A percentile compares a stretch with the other conserved stretches of the same genome.
phyloP scores from a whole-genome alignment of 768 basidiomycete genomes.

The Calocybe gangraenosa region DNA sequence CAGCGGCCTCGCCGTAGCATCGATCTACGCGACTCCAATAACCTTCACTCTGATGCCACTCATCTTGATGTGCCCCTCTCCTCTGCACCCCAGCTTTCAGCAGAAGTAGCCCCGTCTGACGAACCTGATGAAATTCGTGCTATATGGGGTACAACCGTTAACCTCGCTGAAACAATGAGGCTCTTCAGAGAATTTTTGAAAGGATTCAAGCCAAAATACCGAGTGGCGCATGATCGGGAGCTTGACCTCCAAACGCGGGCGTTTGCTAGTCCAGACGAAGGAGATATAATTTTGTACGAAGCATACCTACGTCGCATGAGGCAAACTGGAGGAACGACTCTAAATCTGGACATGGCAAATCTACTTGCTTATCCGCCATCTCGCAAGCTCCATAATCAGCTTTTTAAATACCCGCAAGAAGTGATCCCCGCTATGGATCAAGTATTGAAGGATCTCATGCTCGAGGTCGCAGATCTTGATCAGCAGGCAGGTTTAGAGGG shows the following conservation, averaged over 20 bases:
- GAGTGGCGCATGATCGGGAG: conserved; percentile 65
- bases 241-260: conserved; percentile 47
- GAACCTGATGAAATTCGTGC: conserved; percentile 84
- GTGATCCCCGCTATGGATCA: conserved; percentile 97
- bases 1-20: conserved; percentile 27
- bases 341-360: conserved; percentile 89
- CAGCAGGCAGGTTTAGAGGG: conserved; percentile 64
- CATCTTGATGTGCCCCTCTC: conserved; percentile 55
- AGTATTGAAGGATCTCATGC: conserved; percentile 88
- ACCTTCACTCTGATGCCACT: conserved; percentile 57
- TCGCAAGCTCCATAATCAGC: conserved; percentile 78
- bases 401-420: conserved; percentile 95
- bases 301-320: conserved; percentile 81
- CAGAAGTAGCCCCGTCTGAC: conserved; percentile 55
- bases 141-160: conserved; percentile 98
- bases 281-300: conserved; percentile 72
- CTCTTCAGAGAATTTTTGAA: conserved; percentile 84
- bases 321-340: conserved; percentile 85
- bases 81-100: conserved; percentile 53
- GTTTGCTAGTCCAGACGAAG: conserved; percentile 59
- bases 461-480: conserved; percentile 82
- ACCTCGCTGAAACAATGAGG: conserved; percentile 87
- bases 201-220: conserved; percentile 92
- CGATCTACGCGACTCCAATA: conserved; percentile 29
- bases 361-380: conserved; percentile 81